These are phyloP conservation scores for Persicaria maculosa DNA, from an alignment of 148 eudicot genomes.

Conservation along the genomic window DNA sequence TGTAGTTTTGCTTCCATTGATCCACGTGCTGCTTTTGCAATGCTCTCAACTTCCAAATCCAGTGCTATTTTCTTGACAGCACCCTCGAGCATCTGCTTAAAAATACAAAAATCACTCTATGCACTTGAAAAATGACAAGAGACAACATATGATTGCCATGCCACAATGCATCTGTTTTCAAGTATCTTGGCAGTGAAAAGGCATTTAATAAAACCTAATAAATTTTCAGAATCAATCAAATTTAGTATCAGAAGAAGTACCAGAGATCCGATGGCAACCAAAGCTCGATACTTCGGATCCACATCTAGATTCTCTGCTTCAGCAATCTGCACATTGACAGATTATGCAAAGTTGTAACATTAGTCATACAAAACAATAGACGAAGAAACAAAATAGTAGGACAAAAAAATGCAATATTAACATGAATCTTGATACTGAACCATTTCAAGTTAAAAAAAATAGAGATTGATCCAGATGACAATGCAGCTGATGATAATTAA, in stretches of 20 bases:
- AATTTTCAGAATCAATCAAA: background rate
- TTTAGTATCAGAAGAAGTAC: constrained; percentile 30
- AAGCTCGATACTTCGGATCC: constrained; percentile 74
- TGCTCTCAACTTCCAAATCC: constrained; percentile 73
- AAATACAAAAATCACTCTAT: background rate
- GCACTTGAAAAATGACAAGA: background rate
- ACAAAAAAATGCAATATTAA: background rate
- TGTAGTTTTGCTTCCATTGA: constrained; percentile 69
- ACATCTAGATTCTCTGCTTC: constrained; percentile 61
- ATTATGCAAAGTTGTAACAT: constrained; percentile 8
- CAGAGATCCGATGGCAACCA: constrained; percentile 91
- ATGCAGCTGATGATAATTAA: background rate
- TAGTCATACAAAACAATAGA: background rate
- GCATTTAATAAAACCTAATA: background rate
- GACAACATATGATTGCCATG: background rate
- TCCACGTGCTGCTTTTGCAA: constrained; percentile 64
- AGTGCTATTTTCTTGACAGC: constrained; percentile 61
- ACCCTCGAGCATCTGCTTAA: constrained; percentile 81
- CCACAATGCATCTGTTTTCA: too few species aligned
- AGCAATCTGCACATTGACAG: constrained; percentile 44
- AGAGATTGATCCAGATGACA: background rate
- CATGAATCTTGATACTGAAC: background rate
- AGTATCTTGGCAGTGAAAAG: background rate
- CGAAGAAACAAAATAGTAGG: background rate
- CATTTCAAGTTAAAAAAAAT: background rate